These are phyloP conservation scores for Acanthamoeba lenticulata DNA, from an alignment of 208 protist species.

Conservation along the genomic window DNA sequence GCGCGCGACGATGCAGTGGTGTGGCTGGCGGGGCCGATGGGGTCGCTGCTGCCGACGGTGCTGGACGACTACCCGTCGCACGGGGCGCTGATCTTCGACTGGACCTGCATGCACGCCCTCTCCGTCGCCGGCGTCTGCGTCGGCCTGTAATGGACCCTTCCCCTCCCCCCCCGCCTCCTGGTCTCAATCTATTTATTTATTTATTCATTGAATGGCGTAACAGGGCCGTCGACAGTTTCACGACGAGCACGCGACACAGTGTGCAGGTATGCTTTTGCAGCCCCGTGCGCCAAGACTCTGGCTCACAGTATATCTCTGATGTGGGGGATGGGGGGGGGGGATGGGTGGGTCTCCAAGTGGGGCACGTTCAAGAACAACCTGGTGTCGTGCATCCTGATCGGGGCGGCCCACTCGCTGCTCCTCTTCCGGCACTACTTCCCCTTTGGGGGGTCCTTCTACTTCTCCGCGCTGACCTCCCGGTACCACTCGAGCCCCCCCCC, in stretches of 20 bases:
- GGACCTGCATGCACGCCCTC: constrained; percentile 15
- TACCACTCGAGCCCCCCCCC: not conserved
- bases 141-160: too few relatives aligned
- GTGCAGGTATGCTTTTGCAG: not conserved
- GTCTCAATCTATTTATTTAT: not conserved
- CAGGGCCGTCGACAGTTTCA: constrained; percentile 24
- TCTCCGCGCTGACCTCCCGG: constrained; percentile 25
- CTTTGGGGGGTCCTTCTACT: constrained; percentile 20
- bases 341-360: not conserved
- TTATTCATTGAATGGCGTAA: not conserved
- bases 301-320: not conserved
- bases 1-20: not conserved
- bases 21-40: not conserved
- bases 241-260: constrained; percentile 26
- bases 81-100: not conserved
- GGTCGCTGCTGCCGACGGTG: not conserved
- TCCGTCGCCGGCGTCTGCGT: constrained; percentile 13
- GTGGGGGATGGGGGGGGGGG: not conserved
- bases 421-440: constrained; percentile 48
- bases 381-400: constrained; percentile 46
- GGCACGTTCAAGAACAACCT: constrained; percentile 58
- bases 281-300: not conserved
- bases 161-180: too few relatives aligned
- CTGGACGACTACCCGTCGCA: constrained; percentile 1
- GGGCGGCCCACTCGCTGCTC: not conserved